phyloP scores from a whole-genome alignment of 495 filamentous ascomycete species.

The Poronia punctata region DNA sequence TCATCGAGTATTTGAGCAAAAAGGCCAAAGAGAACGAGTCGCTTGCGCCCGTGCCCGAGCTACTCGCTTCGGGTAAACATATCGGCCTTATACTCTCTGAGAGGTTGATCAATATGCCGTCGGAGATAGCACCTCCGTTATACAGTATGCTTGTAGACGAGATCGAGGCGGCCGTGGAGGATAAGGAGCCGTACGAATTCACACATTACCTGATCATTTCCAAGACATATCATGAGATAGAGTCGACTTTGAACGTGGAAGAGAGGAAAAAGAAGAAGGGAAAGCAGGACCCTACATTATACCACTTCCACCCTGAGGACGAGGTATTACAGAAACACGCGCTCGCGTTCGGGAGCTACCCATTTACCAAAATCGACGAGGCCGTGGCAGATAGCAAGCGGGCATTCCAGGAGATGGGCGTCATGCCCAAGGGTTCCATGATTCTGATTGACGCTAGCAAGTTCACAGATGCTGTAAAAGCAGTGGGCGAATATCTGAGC shows the following conservation, averaged over 20 bases:
- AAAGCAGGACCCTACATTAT: constrained; percentile 48
- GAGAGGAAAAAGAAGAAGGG: constrained; percentile 66
- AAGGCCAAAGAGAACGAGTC: constrained; percentile 48
- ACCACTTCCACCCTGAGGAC: constrained; percentile 97
- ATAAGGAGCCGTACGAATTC: constrained; percentile 89
- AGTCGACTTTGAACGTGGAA: constrained; percentile 66
- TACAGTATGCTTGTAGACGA: constrained; percentile 93
- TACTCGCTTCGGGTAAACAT: constrained; percentile 46
- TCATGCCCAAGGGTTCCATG: constrained; percentile 74
- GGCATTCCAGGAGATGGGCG: constrained; percentile 88
- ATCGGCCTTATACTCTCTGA: constrained; percentile 87
- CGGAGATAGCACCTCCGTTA: constrained; percentile 89
- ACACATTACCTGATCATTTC: constrained; percentile 87
- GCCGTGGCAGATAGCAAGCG: constrained; percentile 82
- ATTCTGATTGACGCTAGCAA: constrained; percentile 66
- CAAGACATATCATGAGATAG: constrained; percentile 83
- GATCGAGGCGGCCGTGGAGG: constrained; percentile 79
- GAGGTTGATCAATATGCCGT: constrained; percentile 89
- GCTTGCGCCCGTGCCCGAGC: constrained; percentile 45
- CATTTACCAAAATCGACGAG: constrained; percentile 73
- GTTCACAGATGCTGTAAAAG: constrained; percentile 63
- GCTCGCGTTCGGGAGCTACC: constrained; percentile 55
- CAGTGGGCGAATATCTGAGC: constrained; percentile 61
- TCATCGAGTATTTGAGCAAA: constrained; percentile 64
- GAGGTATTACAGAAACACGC: constrained; percentile 77